Evolutionary conservation across 805 yeast species (phyloP).

Genomic region (Cyberlindnera mycetangii): DNA sequence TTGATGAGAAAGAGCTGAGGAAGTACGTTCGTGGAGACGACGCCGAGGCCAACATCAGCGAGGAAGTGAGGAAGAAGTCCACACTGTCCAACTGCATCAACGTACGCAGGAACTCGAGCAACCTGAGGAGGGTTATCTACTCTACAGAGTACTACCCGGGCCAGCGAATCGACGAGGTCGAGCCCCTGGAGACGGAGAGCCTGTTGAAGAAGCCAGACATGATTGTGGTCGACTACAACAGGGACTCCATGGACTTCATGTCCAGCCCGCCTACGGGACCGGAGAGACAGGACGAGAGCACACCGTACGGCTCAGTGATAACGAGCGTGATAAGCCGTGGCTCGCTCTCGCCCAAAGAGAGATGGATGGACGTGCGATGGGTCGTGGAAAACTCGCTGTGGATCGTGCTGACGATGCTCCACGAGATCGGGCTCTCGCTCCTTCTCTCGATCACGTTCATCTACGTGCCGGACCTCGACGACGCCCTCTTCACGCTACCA

Average conservation of each 20-base stretch:
- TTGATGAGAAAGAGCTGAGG: slow-evolving; percentile 10
- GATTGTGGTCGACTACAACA: slow-evolving; percentile 6
- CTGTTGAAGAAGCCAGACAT: slow-evolving; percentile 9
- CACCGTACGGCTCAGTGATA: slow-evolving; percentile 9
- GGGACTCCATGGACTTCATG: slow-evolving; percentile 1
- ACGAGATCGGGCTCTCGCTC: slow-evolving; percentile 34
- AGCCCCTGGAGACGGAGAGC: slow-evolving; percentile 5
- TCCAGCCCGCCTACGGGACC: slow-evolving; percentile 1
- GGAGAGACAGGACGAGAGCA: slow-evolving; percentile 3
- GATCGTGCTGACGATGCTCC: slow-evolving; percentile 17
- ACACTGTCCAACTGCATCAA: slow-evolving; percentile 37
- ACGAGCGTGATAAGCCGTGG: slow-evolving; percentile 17
- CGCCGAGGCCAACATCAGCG: slow-evolving; percentile 14
- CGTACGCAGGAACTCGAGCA: slow-evolving; percentile 31
- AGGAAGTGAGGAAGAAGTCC: slow-evolving; percentile 29
- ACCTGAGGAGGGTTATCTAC: slow-evolving; percentile 19
- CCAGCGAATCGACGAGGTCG: slow-evolving; percentile 9
- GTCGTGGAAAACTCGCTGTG: slow-evolving; percentile 15
- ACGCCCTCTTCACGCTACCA: slow-evolving; percentile 29
- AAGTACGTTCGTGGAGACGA: slow-evolving; percentile 13
- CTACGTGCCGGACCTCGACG: slow-evolving; percentile 35
- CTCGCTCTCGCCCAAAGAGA: slow-evolving; percentile 4
- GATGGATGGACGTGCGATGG: slow-evolving; percentile 13
- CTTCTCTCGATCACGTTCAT: slow-evolving; percentile 39
- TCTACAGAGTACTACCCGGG: slow-evolving; percentile 16